These are phyloP conservation scores for Tricholoma furcatifolium DNA, from an alignment of 768 basidiomycete genomes.

Conservation along the genomic window DNA sequence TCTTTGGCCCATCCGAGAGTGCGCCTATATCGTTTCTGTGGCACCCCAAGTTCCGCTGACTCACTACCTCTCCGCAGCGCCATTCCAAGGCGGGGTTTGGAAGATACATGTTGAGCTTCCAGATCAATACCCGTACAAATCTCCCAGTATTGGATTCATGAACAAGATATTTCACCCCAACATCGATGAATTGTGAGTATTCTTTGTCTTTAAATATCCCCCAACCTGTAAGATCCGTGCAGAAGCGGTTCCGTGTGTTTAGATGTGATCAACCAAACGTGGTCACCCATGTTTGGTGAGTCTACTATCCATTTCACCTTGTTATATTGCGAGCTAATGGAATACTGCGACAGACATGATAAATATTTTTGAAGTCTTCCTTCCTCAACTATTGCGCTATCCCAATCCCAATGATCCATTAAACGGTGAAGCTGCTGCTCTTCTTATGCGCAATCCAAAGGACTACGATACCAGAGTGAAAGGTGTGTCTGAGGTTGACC, in stretches of 20 bases:
- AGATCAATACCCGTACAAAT: constrained; percentile 98
- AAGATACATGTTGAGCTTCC: constrained; percentile 99
- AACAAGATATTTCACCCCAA: constrained; percentile 99
- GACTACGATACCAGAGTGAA: constrained; percentile 94
- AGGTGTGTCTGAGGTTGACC: constrained; percentile 44
- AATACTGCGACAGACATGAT: constrained; percentile 78
- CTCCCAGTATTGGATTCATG: constrained; percentile 99
- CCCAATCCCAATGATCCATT: constrained; percentile 98
- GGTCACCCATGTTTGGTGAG: constrained; percentile 99
- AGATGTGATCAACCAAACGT: constrained; percentile 98
- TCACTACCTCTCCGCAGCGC: constrained; percentile 51
- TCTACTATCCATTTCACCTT: constrained; percentile 14
- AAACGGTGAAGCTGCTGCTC: constrained; percentile 96
- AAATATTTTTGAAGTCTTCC: constrained; percentile 98
- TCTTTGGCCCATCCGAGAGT: constrained; percentile 95
- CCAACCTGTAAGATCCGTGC: constrained; percentile 14
- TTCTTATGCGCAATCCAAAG: constrained; percentile 96
- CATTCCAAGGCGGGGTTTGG: constrained; percentile 98
- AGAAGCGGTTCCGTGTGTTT: constrained; percentile 98
- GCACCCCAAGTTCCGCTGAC: neutral
- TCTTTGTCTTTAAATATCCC: constrained; percentile 2
- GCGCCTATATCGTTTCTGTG: constrained; percentile 29
- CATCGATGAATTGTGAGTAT: constrained; percentile 94
- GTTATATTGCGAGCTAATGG: neutral
- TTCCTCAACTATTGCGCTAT: constrained; percentile 95